phyloP scores from a whole-genome alignment of 1,139 yeast species.

The Yamadazyma membranifaciens region DNA sequence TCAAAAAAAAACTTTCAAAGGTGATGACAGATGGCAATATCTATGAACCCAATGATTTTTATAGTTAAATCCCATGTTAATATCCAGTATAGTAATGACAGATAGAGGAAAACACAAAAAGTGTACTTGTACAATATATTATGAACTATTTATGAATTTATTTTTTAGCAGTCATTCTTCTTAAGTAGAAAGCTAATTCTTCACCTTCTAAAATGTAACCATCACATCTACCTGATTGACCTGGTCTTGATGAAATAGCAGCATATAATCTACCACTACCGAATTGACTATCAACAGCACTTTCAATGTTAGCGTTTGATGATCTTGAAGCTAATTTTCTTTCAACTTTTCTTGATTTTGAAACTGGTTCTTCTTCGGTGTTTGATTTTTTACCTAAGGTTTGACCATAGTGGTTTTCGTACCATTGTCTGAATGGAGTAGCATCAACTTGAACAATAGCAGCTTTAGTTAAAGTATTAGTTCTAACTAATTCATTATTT shows the following conservation, averaged over 20 bases:
- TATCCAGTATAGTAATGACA: no score
- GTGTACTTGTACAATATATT: constrained; percentile 6
- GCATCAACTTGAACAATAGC: constrained; percentile 99
- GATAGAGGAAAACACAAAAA: neutral
- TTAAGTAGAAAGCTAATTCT: constrained; percentile 99
- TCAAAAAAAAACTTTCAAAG: no score
- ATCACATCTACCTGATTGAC: constrained; percentile 99
- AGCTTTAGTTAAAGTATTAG: constrained; percentile 98
- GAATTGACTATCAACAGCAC: constrained; percentile 93
- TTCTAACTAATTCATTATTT: constrained; percentile 98
- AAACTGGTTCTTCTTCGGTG: constrained; percentile 46
- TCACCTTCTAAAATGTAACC: constrained; percentile 99
- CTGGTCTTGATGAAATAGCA: constrained; percentile 99
- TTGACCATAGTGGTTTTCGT: constrained; percentile 96
- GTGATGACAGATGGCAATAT: no score
- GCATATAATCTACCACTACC: constrained; percentile 99
- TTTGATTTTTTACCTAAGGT: constrained; percentile 79
- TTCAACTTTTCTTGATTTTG: constrained; percentile 80
- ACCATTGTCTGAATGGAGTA: constrained; percentile 99
- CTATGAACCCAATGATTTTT: no score
- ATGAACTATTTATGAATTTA: constrained; percentile 35
- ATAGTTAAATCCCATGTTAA: no score
- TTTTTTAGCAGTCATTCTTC: constrained; percentile 99
- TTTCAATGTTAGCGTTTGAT: constrained; percentile 78
- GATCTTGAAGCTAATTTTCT: constrained; percentile 93